Base-by-base conservation (phyloP, 306 rosid species). In the Glycine soja region DNA sequence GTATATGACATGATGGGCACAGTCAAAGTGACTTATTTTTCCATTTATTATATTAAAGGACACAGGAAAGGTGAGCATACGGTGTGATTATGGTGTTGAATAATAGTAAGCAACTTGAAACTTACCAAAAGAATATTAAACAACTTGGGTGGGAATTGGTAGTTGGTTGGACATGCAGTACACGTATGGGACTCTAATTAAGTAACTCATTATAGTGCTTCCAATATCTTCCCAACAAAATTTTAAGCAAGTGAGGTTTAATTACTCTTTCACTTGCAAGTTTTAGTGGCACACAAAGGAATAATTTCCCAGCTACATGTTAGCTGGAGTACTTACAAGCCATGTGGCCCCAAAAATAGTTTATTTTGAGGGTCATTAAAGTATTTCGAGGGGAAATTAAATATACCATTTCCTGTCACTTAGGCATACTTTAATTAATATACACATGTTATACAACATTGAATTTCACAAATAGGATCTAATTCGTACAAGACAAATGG, bases 11-110 rank as follows among this genome's bases (percentile, higher is more conserved):
- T 19, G 74, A 53, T 30, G 40, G 67, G 65, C 58, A 58, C 51
- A 70, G 48, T 14, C 13, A 67, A 73, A 74, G 72, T 58, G 65
- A 58, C 3, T 6, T 16, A 6, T 63, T 72, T 72, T 8, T 36
- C 46, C 30, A 14, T 43, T 80, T 74, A 78, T 38, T 56, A 45
- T 43, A 53, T 56, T 71, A 80, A 6, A 50, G 43, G 18, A 34
- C 74, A 48, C n/a, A 11, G 14, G 59, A 38, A 47, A 48, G 70
- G 74, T 62, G 81, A 50, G 66, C 67, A 52, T 54, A 36, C n/a
- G 59, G 15, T 50, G 85, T 82, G 81, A 72, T 75, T 45, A 80
- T 72, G 83, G 63, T 65, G 78, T 79, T 86, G 74, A 85, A 77
- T 77, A 36, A 57, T 47, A 58, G 43, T 75, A 58, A 71, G 70